These are phyloP conservation scores for Sporisorium graminicola DNA, from an alignment of 1,284 basidiomycete genomes.

Conservation along the genomic window DNA sequence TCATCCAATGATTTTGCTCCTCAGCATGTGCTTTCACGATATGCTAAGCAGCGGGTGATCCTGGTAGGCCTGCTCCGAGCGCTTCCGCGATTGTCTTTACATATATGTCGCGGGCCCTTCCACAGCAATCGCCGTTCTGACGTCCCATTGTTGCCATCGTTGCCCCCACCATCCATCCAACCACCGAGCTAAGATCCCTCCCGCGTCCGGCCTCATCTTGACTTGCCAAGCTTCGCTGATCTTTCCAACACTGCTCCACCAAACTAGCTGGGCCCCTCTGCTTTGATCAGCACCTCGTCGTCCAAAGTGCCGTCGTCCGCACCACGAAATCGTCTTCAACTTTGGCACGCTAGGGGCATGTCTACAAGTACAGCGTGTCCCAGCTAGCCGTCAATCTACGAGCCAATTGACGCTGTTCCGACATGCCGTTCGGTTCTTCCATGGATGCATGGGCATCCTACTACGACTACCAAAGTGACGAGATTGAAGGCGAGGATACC, in stretches of 20 bases:
- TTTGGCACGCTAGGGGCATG: not conserved
- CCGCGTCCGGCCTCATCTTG: not conserved
- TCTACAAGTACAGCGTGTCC: not conserved
- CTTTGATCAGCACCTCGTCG: not conserved
- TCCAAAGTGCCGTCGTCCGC: too few species aligned
- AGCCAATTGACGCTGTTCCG: not conserved
- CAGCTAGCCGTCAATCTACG: not conserved
- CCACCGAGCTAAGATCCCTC: not conserved
- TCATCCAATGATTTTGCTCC: not conserved
- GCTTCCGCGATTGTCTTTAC: not conserved
- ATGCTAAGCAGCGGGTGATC: too few species aligned
- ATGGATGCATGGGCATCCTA: constrained; percentile 49
- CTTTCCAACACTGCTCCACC: not conserved
- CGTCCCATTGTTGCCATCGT: not conserved
- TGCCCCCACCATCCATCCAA: not conserved
- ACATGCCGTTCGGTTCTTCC: constrained; percentile 49
- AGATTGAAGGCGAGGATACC: constrained; percentile 14
- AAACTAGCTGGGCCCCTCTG: not conserved
- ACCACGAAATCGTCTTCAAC: too few species aligned
- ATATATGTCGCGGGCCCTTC: not conserved
- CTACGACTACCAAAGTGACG: constrained; percentile 21
- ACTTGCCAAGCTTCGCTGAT: not conserved
- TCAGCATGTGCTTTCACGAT: not conserved
- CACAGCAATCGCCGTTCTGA: not conserved
- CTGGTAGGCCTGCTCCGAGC: too few species aligned